Base-by-base conservation (phyloP, 75 land plant genomes). In the Selaginella moellendorffii region DNA sequence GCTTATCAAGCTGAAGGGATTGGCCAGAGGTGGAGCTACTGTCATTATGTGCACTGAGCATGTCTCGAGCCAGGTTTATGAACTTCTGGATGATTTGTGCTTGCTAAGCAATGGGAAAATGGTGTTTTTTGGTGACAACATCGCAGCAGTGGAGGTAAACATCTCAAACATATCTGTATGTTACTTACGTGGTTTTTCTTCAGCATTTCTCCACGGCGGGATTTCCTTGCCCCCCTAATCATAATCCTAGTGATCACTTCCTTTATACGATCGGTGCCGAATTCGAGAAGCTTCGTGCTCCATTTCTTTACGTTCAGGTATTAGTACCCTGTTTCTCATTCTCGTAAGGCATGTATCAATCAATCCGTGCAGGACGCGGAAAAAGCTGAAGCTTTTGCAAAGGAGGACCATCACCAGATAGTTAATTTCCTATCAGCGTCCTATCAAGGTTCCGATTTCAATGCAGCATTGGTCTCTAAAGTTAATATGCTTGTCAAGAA, bases 11-110 rank as follows among this genome's bases (percentile, higher is more conserved):
- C 24, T 64, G 2, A 64, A 64, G 65, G 24, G 29, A 19, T 29
- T 64, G 52, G 19, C 65, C 1, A 31, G 65, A 64, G 65, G 28
- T n/a, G 65, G 65, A 20, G 1, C 20, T 29, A 64, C 65, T 29
- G 65, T 64, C 12, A 19, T 64, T 19, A 31, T 29, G 21, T 29
- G 65, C 18, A 29, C 30, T 64, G 29, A 36, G 53, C 42, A 64
- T 5, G 21, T 36, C n/a, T 29, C 22, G n/a, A 29, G 36, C 24
- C 22, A 18, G 2, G 2, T 64, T 1, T 64, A 26, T 31, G 65
- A 64, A 51, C 65, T 64, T 31, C 24, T 64, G 28, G 65, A 64
- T 24, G 29, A 64, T 64, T 2, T 64, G 1, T 31, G 29, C 19
- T 29, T 64, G 2, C 53, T 64, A 1, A 24, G 54, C 54, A 64